Base-by-base conservation (phyloP, 2,329 filamentous ascomycete species). In the Ophiostoma populinum region DNA sequence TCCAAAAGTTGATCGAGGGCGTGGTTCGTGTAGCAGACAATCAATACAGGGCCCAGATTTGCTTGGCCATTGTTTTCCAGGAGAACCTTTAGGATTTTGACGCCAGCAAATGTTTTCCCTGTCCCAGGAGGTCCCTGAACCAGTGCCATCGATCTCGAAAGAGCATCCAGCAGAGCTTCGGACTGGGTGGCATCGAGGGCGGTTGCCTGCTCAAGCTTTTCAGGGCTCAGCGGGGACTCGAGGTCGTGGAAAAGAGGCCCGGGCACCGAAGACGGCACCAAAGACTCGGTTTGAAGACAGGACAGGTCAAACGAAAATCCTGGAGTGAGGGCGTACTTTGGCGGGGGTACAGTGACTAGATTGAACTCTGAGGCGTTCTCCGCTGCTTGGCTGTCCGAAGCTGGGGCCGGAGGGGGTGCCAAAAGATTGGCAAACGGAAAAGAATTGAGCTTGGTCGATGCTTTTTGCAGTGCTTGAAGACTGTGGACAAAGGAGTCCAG, bases 121-220 rank as follows among this genome's bases (percentile, higher is more conserved):
- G 76, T 81, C 0, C 77, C 76, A 0, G 76, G 76, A 0, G 76
- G 76, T 0, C 77, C 77, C 53, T 81, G 75, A 9, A 80, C 75
- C 5, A 80, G 55, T 1, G 70, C 64, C 7, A 78, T 49, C 22
- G 61, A 59, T 1, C 61, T 57, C 1, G 55, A 58, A 1, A 80
- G 50, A 3, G 68, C 60, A 13, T 61, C 53, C 0, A 75, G 42
- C 1, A 79, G 49, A 2, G 71, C 69, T 4, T 43, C 39, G 5
- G 63, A 61, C 40, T 70, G 64, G 0, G 58, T 61, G 1, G 45
- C 37, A 42, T 80, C 74, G 0, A 80, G 58, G 1, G 48, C 55
- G 0, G 67, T 61, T 11, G 48, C 46, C 0, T 48, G 29, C 4
- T 45, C 40, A 3, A 63, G 45, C 4, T 37, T 20, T 11, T 47